Base-by-base conservation (phyloP, 2,329 filamentous ascomycete species). In the Fusarium sp. region DNA sequence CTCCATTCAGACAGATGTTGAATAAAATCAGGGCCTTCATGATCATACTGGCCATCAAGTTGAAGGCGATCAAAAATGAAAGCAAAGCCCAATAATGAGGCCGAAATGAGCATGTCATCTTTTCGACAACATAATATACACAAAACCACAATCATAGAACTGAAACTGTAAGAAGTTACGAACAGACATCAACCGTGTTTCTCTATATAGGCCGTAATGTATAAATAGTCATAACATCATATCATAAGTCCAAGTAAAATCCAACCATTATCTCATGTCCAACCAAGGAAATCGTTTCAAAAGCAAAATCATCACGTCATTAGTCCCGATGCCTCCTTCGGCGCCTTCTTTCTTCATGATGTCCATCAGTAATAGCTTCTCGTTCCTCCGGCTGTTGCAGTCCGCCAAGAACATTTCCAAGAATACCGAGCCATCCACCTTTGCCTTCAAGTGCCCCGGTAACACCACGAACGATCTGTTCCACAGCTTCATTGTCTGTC, bases 401-500 rank as follows among this genome's bases (percentile, higher is more conserved):
- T 25, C 73, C 74, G 7, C 75, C 75, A n/a, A 80, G 54, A 25
- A 80, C 71, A 29, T 75, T 73, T 47, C 77, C 77, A 32, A 80
- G 44, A 8, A 80, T 59, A 32, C 69, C 71, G 56, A 78, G 69
- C 78, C 78, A 80, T 29, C 77, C 75, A 27, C 69, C 60, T 48
- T 70, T 76, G 0, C 79, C 79, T 30, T 76, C 77, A 15, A 80
- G 67, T 43, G 75, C 75, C 22, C 71, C 72, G 41, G 74, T 76
- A 5, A 79, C 65, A 38, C 69, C 67, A 46, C 68, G 72, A 30
- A 75, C 74, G 9, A 79, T 53, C 20, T 70, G 73, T 32, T 85
- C 82, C 6, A 85, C 80, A 27, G 77, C 75, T 52, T 81, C 80
- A 1, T 72, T 70, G 25, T 86, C 82, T 0, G 83, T 84, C 8